Conservation (phyloP, 2,329 filamentous ascomycete species). For the Fusarium sterilihyphosum region DNA sequence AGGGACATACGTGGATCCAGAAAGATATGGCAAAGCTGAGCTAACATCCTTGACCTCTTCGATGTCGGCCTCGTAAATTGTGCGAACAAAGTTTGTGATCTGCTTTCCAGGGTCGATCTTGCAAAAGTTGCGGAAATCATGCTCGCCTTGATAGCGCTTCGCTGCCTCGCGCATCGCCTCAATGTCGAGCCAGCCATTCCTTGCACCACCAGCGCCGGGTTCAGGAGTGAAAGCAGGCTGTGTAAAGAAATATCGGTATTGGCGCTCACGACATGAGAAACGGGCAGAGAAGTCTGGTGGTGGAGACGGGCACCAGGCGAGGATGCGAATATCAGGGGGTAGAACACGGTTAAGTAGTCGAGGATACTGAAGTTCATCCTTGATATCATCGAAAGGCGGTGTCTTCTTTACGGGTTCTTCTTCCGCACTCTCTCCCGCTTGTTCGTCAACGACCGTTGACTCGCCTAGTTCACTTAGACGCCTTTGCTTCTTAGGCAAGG, state of each 20-base stretch:
- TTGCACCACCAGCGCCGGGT: conserved; percentile 47
- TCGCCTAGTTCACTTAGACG: conserved; percentile 37
- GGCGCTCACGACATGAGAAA: conserved; percentile 90
- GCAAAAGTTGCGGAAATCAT: conserved; percentile 98
- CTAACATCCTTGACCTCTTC: conserved; percentile 70
- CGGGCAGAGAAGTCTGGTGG: conserved; percentile 86
- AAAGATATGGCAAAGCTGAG: conserved; percentile 66
- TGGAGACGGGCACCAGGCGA: conserved; percentile 91
- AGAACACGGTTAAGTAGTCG: conserved; percentile 86
- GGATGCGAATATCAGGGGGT: conserved; percentile 86
- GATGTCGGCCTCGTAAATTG: conserved; percentile 83
- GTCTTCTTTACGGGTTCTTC: conserved; percentile 33
- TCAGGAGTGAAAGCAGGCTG: conserved; percentile 85
- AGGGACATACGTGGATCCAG: conserved; percentile 50
- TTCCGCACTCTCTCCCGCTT: conserved; percentile 19
- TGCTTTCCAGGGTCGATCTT: conserved; percentile 92
- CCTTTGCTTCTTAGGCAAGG: conserved; percentile 55
- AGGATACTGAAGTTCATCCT: conserved; percentile 86
- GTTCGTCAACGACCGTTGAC: conserved; percentile 34
- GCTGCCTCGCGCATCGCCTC: conserved; percentile 86
- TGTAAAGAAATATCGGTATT: conserved; percentile 98
- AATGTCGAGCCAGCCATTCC: conserved; percentile 86
- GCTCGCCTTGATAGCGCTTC: conserved; percentile 79
- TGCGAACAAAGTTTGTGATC: conserved; percentile 82
- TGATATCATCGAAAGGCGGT: conserved; percentile 69